These are phyloP conservation scores for Podospora didyma DNA, from an alignment of 495 filamentous ascomycete genomes.

Conservation along the genomic window DNA sequence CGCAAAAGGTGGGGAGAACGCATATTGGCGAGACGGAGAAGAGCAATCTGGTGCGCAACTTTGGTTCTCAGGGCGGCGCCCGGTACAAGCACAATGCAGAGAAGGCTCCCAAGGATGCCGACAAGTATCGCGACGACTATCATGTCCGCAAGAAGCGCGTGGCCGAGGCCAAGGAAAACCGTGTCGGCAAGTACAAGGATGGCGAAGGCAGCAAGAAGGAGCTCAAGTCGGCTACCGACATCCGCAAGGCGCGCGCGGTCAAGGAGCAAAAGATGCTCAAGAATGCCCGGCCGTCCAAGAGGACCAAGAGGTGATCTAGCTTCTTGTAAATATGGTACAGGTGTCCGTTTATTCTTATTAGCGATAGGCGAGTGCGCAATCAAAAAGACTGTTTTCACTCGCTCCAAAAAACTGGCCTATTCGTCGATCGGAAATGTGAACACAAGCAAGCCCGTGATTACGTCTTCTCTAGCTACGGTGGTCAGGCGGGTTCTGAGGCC, in stretches of 20 bases:
- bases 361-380: not conserved
- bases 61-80: slow-evolving; percentile 56
- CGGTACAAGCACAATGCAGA: slow-evolving; percentile 77
- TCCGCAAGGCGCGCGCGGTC: slow-evolving; percentile 72
- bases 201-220: slow-evolving; percentile 66
- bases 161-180: slow-evolving; percentile 79
- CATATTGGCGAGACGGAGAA: slow-evolving; percentile 77
- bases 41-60: slow-evolving; percentile 60
- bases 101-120: slow-evolving; percentile 85
- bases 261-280: slow-evolving; percentile 77
- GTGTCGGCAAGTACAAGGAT: slow-evolving; percentile 66
- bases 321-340: not conserved
- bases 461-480: too few relatives aligned
- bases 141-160: slow-evolving; percentile 86
- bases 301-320: slow-evolving; percentile 38
- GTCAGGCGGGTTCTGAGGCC: too few relatives aligned
- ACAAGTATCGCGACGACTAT: slow-evolving; percentile 86
- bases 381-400: not conserved
- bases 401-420: too few relatives aligned
- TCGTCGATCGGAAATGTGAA: too few relatives aligned
- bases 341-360: not conserved
- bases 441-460: too few relatives aligned
- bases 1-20: slow-evolving; percentile 74
- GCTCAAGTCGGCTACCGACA: slow-evolving; percentile 76
- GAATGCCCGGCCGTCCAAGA: slow-evolving; percentile 81